Conservation (phyloP, 2,329 filamentous ascomycete species). For the Lachnellula suecica region DNA sequence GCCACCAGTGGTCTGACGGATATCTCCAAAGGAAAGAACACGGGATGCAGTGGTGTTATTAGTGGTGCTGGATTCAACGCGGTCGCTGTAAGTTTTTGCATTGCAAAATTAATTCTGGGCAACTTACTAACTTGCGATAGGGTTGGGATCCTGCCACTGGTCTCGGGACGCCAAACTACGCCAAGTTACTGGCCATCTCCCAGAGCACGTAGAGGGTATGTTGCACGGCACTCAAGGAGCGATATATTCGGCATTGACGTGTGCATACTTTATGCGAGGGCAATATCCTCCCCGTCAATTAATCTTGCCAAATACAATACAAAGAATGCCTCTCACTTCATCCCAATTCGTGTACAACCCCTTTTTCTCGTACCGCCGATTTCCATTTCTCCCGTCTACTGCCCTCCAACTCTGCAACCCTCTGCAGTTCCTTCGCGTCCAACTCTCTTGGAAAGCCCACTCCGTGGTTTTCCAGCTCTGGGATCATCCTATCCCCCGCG, state of each 20-base stretch:
- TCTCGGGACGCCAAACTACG: constrained; percentile 41
- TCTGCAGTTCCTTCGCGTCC: not conserved
- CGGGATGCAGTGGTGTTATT: constrained; percentile 35
- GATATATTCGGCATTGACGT: not conserved
- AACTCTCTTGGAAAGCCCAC: not conserved
- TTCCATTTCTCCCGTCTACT: not conserved
- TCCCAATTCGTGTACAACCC: not conserved
- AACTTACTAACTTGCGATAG: constrained; percentile 2
- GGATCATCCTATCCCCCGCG: not conserved
- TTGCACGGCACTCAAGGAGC: not conserved
- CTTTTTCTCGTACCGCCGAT: not conserved
- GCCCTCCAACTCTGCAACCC: not conserved
- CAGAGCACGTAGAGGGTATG: not conserved
- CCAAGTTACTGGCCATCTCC: not conserved
- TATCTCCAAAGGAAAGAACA: constrained; percentile 38
- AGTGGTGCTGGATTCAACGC: constrained; percentile 23
- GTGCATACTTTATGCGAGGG: not conserved
- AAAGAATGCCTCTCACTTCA: too few species aligned
- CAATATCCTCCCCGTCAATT: too few species aligned
- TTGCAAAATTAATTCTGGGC: not conserved
- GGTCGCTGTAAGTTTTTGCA: constrained; percentile 16
- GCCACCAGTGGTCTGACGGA: constrained; percentile 40
- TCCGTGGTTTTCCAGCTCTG: not conserved
- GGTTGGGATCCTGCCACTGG: constrained; percentile 49
- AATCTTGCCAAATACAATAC: too few species aligned